These are phyloP conservation scores for Raffaelea ambrosiae DNA, from an alignment of 2,329 filamentous ascomycete genomes.

Conservation along the genomic window DNA sequence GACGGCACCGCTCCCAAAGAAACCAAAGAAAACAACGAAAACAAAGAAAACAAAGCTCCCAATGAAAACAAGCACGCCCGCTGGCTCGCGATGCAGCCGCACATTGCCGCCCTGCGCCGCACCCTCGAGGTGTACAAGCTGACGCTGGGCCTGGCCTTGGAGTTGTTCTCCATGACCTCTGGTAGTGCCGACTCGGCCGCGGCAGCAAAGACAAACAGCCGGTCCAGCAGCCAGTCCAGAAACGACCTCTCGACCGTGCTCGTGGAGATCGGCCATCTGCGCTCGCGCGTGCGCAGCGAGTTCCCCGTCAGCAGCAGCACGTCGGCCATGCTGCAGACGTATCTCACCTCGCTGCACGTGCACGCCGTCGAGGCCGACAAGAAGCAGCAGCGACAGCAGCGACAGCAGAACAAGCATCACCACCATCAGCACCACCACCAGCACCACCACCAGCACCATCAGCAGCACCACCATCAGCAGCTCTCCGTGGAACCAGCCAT, in stretches of 20 bases:
- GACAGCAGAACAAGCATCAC: no score
- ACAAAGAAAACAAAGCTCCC: constrained; percentile 26
- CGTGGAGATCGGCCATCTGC: constrained; percentile 24
- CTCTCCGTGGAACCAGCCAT: no score
- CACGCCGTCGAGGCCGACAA: no score
- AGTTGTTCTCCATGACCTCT: constrained; percentile 13
- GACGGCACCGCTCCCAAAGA: no score
- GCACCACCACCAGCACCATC: no score
- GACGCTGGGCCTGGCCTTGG: constrained; percentile 29
- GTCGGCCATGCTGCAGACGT: constrained; percentile 59
- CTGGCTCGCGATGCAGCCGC: constrained; percentile 25
- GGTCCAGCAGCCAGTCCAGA: constrained; percentile 14
- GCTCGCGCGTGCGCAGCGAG: constrained; percentile 22
- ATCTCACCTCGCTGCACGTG: no score
- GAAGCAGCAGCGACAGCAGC: no score
- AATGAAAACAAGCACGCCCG: constrained; percentile 4
- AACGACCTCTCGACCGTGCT: constrained; percentile 24
- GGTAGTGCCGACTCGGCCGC: background rate
- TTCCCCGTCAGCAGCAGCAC: constrained; percentile 61
- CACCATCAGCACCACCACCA: no score
- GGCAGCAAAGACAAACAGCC: no score
- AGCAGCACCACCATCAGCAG: no score
- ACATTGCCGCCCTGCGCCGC: constrained; percentile 22
- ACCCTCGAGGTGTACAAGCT: constrained; percentile 29
- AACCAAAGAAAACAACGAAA: no score